Percentiles rank a stretch among this genome's conserved stretches.
phyloP scores from a whole-genome alignment of 202 grass and related monocot genomes.

The Sporobolus alterniflorus region DNA sequence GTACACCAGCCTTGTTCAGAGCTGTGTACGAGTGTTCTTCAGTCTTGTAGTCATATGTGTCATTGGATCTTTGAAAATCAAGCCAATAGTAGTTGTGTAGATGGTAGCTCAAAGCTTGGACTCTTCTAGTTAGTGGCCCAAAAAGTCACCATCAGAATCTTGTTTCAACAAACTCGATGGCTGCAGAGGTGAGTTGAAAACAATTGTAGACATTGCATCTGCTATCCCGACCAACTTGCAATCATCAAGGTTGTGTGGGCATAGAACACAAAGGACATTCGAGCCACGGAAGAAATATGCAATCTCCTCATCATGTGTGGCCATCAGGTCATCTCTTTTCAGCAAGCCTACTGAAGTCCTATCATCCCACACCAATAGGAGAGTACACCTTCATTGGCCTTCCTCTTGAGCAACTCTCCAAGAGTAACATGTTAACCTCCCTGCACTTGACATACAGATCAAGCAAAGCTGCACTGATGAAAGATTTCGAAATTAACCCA shows the following conservation, averaged over 20 bases:
- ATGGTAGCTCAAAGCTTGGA: slow-evolving; percentile 73
- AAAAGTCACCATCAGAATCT: slow-evolving; percentile 39
- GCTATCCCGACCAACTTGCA: too few species aligned
- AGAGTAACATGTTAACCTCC: slow-evolving; percentile 63
- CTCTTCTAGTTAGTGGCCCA: slow-evolving; percentile 47
- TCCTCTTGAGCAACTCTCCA: slow-evolving; percentile 90
- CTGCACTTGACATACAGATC: slow-evolving; percentile 79
- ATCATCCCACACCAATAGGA: slow-evolving; percentile 98
- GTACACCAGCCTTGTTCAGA: slow-evolving; percentile 75
- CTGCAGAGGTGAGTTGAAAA: too few species aligned
- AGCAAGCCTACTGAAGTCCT: slow-evolving; percentile 85
- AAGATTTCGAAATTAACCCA: slow-evolving; percentile 43
- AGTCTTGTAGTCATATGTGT: slow-evolving; percentile 73
- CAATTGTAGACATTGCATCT: too few species aligned
- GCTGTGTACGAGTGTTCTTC: slow-evolving; percentile 77
- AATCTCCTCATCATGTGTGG: slow-evolving; percentile 95
- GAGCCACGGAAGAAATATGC: slow-evolving; percentile 62
- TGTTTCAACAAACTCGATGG: slow-evolving; percentile 62
- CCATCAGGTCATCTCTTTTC: slow-evolving; percentile 90
- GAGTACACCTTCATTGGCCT: slow-evolving; percentile 83
- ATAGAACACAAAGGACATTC: slow-evolving; percentile 78
- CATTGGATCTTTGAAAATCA: slow-evolving; percentile 63
- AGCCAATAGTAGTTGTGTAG: slow-evolving; percentile 70
- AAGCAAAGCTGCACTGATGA: slow-evolving; percentile 46
- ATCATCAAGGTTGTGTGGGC: slow-evolving; percentile 89